Percentiles rank a stretch among this genome's conserved stretches.
Evolutionary conservation across 768 basidiomycete genomes (phyloP).

Genomic region (Rhizopogon vulgaris): DNA sequence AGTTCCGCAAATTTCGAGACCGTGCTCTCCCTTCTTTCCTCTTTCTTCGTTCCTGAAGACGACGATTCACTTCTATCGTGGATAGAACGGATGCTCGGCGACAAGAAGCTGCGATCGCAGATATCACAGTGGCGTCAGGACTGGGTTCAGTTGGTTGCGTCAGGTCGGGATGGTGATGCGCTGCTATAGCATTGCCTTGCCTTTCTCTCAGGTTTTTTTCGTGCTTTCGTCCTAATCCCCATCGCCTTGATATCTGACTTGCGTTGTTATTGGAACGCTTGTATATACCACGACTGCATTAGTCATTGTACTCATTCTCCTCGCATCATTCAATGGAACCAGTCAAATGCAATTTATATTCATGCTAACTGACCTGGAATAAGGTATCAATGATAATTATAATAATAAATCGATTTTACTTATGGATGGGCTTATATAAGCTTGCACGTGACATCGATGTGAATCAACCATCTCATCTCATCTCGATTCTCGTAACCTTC

Average conservation of each 20-base stretch:
- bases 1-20: slow-evolving; percentile 83
- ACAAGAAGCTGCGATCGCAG: slow-evolving; percentile 61
- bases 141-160: slow-evolving; percentile 66
- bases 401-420: too few relatives aligned
- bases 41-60: slow-evolving; percentile 90
- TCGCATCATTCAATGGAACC: slow-evolving; percentile 1
- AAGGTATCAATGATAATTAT: too few relatives aligned
- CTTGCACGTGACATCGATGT: too few relatives aligned
- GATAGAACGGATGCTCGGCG: slow-evolving; percentile 56
- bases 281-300: background rate
- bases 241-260: background rate
- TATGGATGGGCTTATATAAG: too few relatives aligned
- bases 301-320: slow-evolving; percentile 1
- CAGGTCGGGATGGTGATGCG: slow-evolving; percentile 55
- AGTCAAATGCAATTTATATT: background rate
- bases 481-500: too few relatives aligned
- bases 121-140: slow-evolving; percentile 77
- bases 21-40: slow-evolving; percentile 83
- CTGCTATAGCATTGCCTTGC: slow-evolving; percentile 38
- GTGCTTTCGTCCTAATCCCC: background rate
- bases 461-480: too few relatives aligned
- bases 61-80: slow-evolving; percentile 79
- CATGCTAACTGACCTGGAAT: background rate
- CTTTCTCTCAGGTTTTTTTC: background rate
- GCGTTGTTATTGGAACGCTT: background rate